Evolutionary conservation across 257 asterid species (phyloP), one percentile per base, ranked within the genome.

Genomic region (Solanum etuberosum): DNA sequence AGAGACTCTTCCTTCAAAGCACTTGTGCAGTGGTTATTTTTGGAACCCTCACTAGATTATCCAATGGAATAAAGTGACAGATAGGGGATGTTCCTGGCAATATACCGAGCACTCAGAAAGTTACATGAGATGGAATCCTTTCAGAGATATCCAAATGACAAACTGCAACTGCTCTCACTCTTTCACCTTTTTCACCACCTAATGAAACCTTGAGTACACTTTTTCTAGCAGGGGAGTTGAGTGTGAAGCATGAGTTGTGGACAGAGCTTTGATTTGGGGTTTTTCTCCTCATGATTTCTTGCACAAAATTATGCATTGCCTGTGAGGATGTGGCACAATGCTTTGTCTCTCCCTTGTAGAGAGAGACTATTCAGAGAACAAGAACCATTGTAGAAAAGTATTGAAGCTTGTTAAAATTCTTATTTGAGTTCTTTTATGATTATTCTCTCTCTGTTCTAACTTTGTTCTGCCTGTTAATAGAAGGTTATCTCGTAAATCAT

Each of bases 61-160:
- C 97, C 27, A 97, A 93, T 7, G 98, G 98, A 85, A 95, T 92
- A 94, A 92, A 92, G 92, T 96, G 98, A 92, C 98, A 94, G 10
- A 92, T 90, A 8, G 96, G 92, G 2, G 91, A 87, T 11, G 94
- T 80, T 78, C 98, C 96, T 7, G 98, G 97, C 37, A 89, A 83
- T 7, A 90, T 84, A 68, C 95, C 93, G 2, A 93, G 97, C 90
- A 92, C 90, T 42, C 88, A 59, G 87, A 95, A 94, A 20, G 97
- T 88, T 25, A 91, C 90, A 18, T 92, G 96, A 71, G 88, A 91
- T 37, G 65, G 89, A 81, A 91, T 92, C 98, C 99, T 94, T 29
- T 88, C 92, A 23, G 98, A 92, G 7, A 97, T 95, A 89, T 95
- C 97, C 98, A 94, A 90, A 83, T 95, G 99, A 88, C 99, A 95